Percentiles rank a stretch among this genome's conserved stretches.
phyloP scores from a whole-genome alignment of 2,329 filamentous ascomycete genomes.

The Phyllosticta paracitricarpa region DNA sequence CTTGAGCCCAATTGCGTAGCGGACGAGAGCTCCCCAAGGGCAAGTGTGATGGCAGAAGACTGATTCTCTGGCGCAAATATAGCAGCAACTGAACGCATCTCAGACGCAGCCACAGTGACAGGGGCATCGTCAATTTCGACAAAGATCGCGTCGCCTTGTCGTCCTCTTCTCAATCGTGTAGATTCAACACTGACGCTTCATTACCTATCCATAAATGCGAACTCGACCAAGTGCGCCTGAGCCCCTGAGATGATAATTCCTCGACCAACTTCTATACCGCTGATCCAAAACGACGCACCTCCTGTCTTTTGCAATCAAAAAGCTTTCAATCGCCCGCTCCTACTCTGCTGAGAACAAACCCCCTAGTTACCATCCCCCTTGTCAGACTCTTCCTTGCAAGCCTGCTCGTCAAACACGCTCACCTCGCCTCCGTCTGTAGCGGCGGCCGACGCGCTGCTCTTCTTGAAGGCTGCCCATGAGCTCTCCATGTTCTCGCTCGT shows the following conservation, averaged over 20 bases:
- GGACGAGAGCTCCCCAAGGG: no score
- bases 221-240: neutral
- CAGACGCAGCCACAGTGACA: no score
- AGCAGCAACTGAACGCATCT: no score
- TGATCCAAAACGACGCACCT: neutral
- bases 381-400: constrained; percentile 2
- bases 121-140: no score
- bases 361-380: neutral
- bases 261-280: neutral
- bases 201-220: neutral
- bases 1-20: no score
- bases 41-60: no score
- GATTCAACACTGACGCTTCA: neutral
- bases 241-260: neutral
- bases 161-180: no score
- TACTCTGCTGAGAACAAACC: neutral
- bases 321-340: no score
- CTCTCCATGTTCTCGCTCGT: neutral
- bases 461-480: constrained; percentile 3
- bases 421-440: constrained; percentile 4
- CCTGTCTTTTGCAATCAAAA: neutral
- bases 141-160: no score
- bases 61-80: no score
- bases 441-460: neutral
- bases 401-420: constrained; percentile 5